Base-by-base conservation (phyloP, 2,329 filamentous ascomycete genomes). In the Calonectria multiphialidica region DNA sequence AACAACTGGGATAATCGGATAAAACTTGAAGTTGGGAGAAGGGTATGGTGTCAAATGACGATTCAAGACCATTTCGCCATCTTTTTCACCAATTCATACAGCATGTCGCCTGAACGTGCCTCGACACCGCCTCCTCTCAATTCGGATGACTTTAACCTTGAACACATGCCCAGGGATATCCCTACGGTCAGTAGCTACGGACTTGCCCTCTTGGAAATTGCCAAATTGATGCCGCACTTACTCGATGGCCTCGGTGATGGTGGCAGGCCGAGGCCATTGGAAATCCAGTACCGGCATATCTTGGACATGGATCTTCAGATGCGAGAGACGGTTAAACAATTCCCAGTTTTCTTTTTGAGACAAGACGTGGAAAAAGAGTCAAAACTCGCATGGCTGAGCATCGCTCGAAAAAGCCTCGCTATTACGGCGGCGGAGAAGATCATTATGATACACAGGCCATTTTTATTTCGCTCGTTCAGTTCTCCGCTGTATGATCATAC, bases 41-140 rank as follows among this genome's bases (percentile, higher is more conserved):
- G 66, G 33, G 66, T 69, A 2, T 69, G 47, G 59, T 55, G 33
- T 2, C 66, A 69, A 12, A 53, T 69, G 44, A 28, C 62, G 16
- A 64, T 69, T 9, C 66, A 69, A 40, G 66, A 69, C 30, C 66
- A 69, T 37, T 69, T 69, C 21, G 66, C 45, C 33, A 53, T 69
- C 7, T 62, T 30, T 2, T 69, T 69, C 28, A 64, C 66, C 3
- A 49, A 69, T 28, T 63, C 66, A 3, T 69, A 69, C 23, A 55
- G 16, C n/a, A 69, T 69, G 4, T 25, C n/a, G 0, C 65, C 65
- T 37, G n/a, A 16, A 2, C 53, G 57, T 6, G 28, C 28, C 1
- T 68, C 44, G 15, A 61, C 65, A 2, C 15, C 23, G 2, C 30
- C 21, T 7, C 65, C 65, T 10, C 9, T 49, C 9, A 68, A 68